Evolutionary conservation across 345 rosid species (phyloP).

Genomic region (Isatis tinctoria): DNA sequence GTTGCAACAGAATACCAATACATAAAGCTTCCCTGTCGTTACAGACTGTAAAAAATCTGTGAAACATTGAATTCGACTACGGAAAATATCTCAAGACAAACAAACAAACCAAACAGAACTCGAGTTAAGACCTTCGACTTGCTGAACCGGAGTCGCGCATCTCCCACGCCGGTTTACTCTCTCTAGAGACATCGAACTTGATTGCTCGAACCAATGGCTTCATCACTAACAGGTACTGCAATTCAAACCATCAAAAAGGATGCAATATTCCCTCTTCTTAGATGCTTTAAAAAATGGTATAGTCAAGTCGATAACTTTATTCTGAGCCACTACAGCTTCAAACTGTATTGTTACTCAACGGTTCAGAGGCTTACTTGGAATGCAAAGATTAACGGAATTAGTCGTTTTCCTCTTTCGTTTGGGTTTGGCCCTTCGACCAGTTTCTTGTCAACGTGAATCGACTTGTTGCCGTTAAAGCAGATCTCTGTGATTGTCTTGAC

Average conservation of each 20-base stretch:
- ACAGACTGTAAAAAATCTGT: not conserved
- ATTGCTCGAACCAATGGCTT: slow-evolving; percentile 43
- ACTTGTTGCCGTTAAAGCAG: slow-evolving; percentile 38
- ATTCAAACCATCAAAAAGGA: not conserved
- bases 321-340: not conserved
- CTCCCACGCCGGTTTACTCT: slow-evolving; percentile 45
- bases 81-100: slow-evolving; percentile 8
- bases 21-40: not conserved
- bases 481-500: slow-evolving; percentile 42
- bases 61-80: slow-evolving; percentile 6
- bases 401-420: slow-evolving; percentile 43
- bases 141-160: slow-evolving; percentile 28
- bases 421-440: slow-evolving; percentile 55
- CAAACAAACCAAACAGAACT: slow-evolving; percentile 5
- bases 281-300: not conserved
- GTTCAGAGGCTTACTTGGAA: slow-evolving; percentile 41
- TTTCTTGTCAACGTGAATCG: slow-evolving; percentile 50
- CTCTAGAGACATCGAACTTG: slow-evolving; percentile 38
- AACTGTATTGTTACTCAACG: not conserved
- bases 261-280: not conserved
- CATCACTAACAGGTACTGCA: slow-evolving; percentile 41
- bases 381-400: slow-evolving; percentile 45
- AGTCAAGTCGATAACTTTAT: not conserved
- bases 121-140: slow-evolving; percentile 22
- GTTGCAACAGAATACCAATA: not conserved